Conservation (phyloP, 768 basidiomycete species). For the Collybia nuda region DNA sequence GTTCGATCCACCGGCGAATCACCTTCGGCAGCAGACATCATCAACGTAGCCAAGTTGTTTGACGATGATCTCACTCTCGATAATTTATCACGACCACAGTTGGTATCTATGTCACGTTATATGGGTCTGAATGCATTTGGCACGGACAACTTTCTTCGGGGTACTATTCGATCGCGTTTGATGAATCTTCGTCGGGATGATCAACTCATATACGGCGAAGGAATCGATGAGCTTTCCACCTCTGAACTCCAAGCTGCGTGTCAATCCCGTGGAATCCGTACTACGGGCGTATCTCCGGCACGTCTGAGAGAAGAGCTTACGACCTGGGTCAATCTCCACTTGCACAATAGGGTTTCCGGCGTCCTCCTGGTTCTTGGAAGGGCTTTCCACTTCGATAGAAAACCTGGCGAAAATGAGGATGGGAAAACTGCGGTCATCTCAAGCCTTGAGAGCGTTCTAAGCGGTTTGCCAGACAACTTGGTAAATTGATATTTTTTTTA, state of each 20-base stretch:
- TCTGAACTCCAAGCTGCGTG: constrained; percentile 91
- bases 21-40: constrained; percentile 84
- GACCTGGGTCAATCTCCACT: constrained; percentile 91
- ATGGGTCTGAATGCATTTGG: constrained; percentile 99
- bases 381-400: constrained; percentile 91
- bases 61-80: constrained; percentile 97
- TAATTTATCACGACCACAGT: constrained; percentile 96
- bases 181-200: constrained; percentile 87
- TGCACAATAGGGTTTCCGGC: constrained; percentile 89
- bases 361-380: constrained; percentile 92
- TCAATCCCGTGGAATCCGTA: constrained; percentile 92
- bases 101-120: constrained; percentile 96
- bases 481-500: constrained; percentile 42
- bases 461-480: constrained; percentile 91
- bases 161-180: constrained; percentile 82
- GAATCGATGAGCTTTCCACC: constrained; percentile 87
- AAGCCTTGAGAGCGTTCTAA: constrained; percentile 87
- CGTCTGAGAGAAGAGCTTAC: constrained; percentile 85
- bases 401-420: constrained; percentile 71
- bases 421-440: constrained; percentile 80
- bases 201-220: constrained; percentile 87
- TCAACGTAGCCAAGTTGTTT: constrained; percentile 95
- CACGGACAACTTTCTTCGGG: constrained; percentile 96
- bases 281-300: constrained; percentile 83
- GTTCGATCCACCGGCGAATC: constrained; percentile 94